Evolutionary conservation across 306 rosid genomes (phyloP), one percentile per base, ranked within the genome.

Genomic region (Castanea sativa): DNA sequence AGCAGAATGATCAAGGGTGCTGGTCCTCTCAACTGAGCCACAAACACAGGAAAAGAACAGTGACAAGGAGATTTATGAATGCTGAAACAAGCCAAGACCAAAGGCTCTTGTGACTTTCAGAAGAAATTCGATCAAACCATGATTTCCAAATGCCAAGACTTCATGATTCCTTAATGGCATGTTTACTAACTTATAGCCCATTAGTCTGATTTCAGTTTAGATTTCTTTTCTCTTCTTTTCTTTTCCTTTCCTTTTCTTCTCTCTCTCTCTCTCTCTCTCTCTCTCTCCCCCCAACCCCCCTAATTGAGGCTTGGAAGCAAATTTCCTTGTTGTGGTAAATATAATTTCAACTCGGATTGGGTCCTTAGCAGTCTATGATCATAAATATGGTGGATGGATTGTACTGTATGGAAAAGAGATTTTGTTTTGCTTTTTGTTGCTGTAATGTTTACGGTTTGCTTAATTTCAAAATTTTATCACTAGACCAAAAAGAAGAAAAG

Each of bases 1-100:
- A 80, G 33, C 55, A 59, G 55, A 68, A 55, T 79, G 41, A 35
- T 52, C 83, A 56, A 60, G 77, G 61, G 14, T 68, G 19, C 29
- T 53, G 20, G 18, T 52, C 55, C 56, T 49, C 79, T 49, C 51
- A 9, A n/a, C 20, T 10, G n/a, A 45, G 53, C 27, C 71, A 43
- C 6, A 73, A 30, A 30, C n/a, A 13, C 43, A 14, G 11, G n/a
- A 67, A 18, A 65, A 8, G 51, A 67, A 3, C 25, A 18, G 45
- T 4, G 6, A 25, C 25, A 7, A 25, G 11, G 64, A 55, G 80
- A 76, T 11, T 55, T 30, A 41, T 35, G 55, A 67, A 67, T 67
- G 60, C 38, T 19, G 74, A 68, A 77, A 74, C 61, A 21, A 57
- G 3, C 14, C 7, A 43, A 23, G 25, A 64, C 5, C 52, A 19